Base-by-base conservation (phyloP, 306 rosid species). In the Fagus sylvatica region DNA sequence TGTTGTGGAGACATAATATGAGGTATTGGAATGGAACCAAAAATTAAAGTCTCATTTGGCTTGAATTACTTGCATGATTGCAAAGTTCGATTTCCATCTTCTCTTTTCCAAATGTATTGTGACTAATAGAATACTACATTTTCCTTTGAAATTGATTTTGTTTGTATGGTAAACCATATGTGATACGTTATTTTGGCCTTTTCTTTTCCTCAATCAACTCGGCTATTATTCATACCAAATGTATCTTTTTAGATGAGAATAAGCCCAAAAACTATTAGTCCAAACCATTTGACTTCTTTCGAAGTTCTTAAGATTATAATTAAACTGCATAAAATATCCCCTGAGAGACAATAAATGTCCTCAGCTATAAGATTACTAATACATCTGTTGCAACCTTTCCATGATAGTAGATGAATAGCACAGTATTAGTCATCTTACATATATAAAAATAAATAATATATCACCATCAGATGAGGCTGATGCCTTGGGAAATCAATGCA, bases 401-500 rank as follows among this genome's bases (percentile, higher is more conserved):
- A 78, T 46, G 42, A 34, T 12, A 37, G 32, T 72, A 60, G 9
- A 13, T 61, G 71, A 67, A 57, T 41, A 49, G 71, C 42, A 53
- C 36, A 62, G 53, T 11, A 34, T 43, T 78, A 28, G 10, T 9
- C 55, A 22, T 56, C 49, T 30, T 69, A 32, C 15, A 72, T 17
- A 80, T 69, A n/a, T 1, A 13, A 56, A 57, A 74, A 49, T 12
- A 64, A 46, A 12, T 39, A 28, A 3, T 22, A 34, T n/a, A 76
- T 90, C 72, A 75, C 82, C 88, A 85, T 84, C 84, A 7, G 68
- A 95, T 81, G 78, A 95, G 97, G 83, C 81, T 0, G 36, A 95
- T 81, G 81, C 98, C 98, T 78, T 89, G 91, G 76, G 67, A 0
- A 62, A 95, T 41, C 86, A 95, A 59, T 39, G 91, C 74, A 86